phyloP scores from a whole-genome alignment of 2,329 filamentous ascomycete genomes.

The Pseudopyricularia javanii region DNA sequence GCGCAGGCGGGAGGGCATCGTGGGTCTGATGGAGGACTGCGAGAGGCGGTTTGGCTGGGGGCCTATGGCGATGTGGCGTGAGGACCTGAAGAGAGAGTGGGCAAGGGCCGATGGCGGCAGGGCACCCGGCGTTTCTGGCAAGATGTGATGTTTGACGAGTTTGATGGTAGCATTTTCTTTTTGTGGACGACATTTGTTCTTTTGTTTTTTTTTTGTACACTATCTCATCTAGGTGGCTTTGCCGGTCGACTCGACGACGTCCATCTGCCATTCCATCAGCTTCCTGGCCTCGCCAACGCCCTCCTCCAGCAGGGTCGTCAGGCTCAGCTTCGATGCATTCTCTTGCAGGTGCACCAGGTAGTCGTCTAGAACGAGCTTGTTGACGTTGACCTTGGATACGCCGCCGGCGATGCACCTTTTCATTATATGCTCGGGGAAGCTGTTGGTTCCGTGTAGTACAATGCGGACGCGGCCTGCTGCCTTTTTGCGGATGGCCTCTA shows the following conservation, averaged over 20 bases:
- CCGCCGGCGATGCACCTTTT: conserved; percentile 29
- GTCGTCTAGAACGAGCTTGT: conserved; percentile 33
- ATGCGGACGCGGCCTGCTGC: conserved; percentile 26
- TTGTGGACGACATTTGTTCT: neutral
- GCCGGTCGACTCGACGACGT: conserved; percentile 30
- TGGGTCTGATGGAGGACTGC: conserved; percentile 22
- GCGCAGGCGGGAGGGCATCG: conserved; percentile 21
- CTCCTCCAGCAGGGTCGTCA: conserved; percentile 30
- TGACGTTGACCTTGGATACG: conserved; percentile 37
- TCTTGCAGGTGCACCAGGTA: conserved; percentile 27
- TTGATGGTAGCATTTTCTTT: neutral
- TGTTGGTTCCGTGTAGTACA: conserved; percentile 34
- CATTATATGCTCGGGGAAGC: conserved; percentile 32
- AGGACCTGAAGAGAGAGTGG: neutral
- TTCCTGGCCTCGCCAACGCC: conserved; percentile 28
- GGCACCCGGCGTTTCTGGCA: neutral
- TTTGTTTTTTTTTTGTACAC: neutral
- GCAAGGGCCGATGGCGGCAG: neutral
- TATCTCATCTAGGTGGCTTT: conserved; percentile 15
- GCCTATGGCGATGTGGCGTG: conserved; percentile 13
- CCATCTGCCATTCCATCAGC: conserved; percentile 33
- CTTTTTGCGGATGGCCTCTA: neutral
- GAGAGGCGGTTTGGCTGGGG: conserved; percentile 24
- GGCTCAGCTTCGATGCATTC: conserved; percentile 19
- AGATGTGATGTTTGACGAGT: neutral